These are phyloP conservation scores for Fraxinus velutina DNA, from an alignment of 305 asterid species.

Conservation along the genomic window DNA sequence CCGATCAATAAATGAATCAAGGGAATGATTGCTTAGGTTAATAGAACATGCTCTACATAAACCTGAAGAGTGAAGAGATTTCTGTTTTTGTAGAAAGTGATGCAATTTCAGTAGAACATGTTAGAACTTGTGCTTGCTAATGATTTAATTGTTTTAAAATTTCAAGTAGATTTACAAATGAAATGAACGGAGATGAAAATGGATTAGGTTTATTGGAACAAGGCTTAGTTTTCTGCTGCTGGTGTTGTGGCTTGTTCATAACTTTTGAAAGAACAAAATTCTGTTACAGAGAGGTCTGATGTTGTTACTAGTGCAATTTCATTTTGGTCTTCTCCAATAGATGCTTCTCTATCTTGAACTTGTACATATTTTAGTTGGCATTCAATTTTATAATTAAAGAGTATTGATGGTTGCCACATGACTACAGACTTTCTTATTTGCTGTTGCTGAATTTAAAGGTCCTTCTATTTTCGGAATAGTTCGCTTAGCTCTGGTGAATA, in stretches of 20 bases:
- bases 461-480: slow-evolving; percentile 75
- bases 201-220: not conserved
- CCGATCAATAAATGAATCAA: not conserved
- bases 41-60: not conserved
- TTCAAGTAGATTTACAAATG: not conserved
- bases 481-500: slow-evolving; percentile 81
- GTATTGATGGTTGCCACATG: not conserved
- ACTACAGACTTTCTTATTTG: slow-evolving; percentile 66
- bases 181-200: not conserved
- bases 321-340: not conserved
- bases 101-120: not conserved
- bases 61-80: not conserved
- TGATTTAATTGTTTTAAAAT: not conserved
- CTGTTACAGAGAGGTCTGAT: not conserved
- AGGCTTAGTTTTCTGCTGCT: not conserved
- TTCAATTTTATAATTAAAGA: not conserved
- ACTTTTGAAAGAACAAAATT: not conserved
- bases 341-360: not conserved
- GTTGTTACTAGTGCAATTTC: not conserved
- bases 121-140: not conserved
- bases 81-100: not conserved
- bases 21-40: not conserved
- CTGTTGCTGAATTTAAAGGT: slow-evolving; percentile 89
- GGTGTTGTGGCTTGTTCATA: not conserved
- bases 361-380: not conserved